phyloP scores from a whole-genome alignment of 2,329 filamentous ascomycete species.

The Bretziella fagacearum region DNA sequence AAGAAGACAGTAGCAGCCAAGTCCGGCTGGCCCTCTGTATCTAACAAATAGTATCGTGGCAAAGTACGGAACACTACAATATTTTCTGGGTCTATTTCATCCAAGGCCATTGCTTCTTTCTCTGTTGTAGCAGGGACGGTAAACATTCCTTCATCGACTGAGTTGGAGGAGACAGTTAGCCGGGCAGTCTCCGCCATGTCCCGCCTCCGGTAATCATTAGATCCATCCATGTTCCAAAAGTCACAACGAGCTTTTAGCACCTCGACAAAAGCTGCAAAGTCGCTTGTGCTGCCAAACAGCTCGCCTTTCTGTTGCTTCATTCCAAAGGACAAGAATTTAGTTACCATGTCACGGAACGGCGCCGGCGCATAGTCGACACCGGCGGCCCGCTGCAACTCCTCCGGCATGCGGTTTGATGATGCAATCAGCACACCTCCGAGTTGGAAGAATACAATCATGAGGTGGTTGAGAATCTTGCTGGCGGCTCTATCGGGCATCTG shows the following conservation, averaged over 20 bases:
- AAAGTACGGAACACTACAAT: background rate
- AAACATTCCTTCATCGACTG: background rate
- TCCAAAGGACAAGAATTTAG: conserved; percentile 25
- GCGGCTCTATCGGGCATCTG: conserved; percentile 64
- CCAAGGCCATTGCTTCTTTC: background rate
- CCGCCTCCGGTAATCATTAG: conserved; percentile 31
- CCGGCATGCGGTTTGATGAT: conserved; percentile 69
- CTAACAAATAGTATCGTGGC: conserved; percentile 8
- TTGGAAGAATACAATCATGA: conserved; percentile 68
- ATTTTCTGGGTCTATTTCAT: conserved; percentile 5
- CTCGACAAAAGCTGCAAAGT: conserved; percentile 61
- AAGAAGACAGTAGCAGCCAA: conserved; percentile 16
- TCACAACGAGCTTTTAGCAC: conserved; percentile 63
- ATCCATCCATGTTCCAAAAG: conserved; percentile 69
- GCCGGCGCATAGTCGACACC: conserved; percentile 50
- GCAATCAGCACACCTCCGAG: conserved; percentile 65
- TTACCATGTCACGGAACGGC: conserved; percentile 34
- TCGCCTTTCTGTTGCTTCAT: conserved; percentile 25
- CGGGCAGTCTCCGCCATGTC: background rate
- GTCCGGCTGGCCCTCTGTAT: background rate
- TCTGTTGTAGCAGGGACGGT: background rate
- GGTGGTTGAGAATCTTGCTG: conserved; percentile 61
- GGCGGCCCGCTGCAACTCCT: conserved; percentile 59
- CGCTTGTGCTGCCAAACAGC: conserved; percentile 44
- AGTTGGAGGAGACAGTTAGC: background rate